Base-by-base conservation (phyloP, 2,329 filamentous ascomycete species). In the Catunica adiposa region DNA sequence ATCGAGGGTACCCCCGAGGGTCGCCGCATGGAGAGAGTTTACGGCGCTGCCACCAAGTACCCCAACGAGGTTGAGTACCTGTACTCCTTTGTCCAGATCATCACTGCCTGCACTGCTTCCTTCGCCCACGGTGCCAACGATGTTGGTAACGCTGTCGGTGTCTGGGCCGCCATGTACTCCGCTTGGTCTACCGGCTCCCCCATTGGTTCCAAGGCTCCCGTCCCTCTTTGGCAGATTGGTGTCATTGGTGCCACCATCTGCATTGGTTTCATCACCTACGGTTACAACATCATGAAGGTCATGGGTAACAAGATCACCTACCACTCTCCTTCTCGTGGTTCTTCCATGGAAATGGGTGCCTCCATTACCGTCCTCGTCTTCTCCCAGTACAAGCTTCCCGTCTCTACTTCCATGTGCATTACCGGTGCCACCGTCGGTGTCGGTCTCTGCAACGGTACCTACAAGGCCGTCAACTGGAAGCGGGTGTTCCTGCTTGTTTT, bases 201-300 rank as follows among this genome's bases (percentile, higher is more conserved):
- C 3, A 72, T 77, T 14, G 70, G 71, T 1, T 67, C 79, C 61
- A 85, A 86, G 69, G 77, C 80, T 2, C 67, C 75, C 0, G 84
- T 89, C 0, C 82, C 82, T 2, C 64, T 84, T 48, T 90, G 86
- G 86, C 84, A 88, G 68, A 75, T 89, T 55, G 85, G 81, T 53
- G 82, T 89, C 17, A 70, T 85, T 11, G 74, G 79, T 25, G 66
- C 72, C 1, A 78, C 73, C 40, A 81, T 87, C 64, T 85, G 75
- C 50, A 60, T 81, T 44, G 84, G 84, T 61, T 73, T 88, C 57
- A 73, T 82, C 64, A 87, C 83, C 14, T 88, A 87, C 63, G 84
- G 84, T 8, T 88, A 87, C 72, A 87, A 88, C 72, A 88, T 88
- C 70, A 88, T 88, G 83, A 86, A 85, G 71, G 81, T 85, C 68